These are phyloP conservation scores for Stellera chamaejasme DNA, from an alignment of 345 rosid species.

Conservation along the genomic window DNA sequence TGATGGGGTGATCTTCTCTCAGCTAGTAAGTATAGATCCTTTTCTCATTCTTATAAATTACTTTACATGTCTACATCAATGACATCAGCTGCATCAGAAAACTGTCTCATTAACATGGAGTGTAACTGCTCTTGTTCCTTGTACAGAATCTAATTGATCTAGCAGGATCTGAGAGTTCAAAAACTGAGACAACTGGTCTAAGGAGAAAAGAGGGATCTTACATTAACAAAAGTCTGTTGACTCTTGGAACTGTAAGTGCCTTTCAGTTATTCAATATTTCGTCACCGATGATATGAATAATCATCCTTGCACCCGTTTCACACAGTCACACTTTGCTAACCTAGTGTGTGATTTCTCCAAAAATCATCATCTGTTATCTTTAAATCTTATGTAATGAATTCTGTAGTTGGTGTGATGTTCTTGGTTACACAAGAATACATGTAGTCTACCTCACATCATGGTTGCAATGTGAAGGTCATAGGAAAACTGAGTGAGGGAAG, in stretches of 20 bases:
- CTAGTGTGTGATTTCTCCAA: too few relatives aligned
- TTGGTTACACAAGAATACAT: not conserved
- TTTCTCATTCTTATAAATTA: slow-evolving; percentile 10
- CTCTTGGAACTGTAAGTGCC: slow-evolving; percentile 91
- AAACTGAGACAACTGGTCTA: slow-evolving; percentile 96
- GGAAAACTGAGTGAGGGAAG: slow-evolving; percentile 98
- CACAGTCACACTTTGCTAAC: not conserved
- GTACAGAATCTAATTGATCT: slow-evolving; percentile 93
- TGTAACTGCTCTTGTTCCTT: slow-evolving; percentile 12
- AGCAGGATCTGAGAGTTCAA: slow-evolving; percentile 99
- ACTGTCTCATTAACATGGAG: slow-evolving; percentile 6
- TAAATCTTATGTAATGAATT: not conserved
- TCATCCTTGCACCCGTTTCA: slow-evolving; percentile 2
- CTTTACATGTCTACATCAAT: slow-evolving; percentile 4
- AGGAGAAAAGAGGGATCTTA: slow-evolving; percentile 98
- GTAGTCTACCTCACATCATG: slow-evolving; percentile 10
- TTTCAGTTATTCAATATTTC: not conserved
- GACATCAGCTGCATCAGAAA: slow-evolving; percentile 5
- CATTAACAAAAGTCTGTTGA: slow-evolving; percentile 98
- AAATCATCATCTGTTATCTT: too few relatives aligned
- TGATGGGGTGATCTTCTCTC: slow-evolving; percentile 98
- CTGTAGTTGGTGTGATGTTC: not conserved
- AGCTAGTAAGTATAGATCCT: slow-evolving; percentile 59
- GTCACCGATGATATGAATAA: too few relatives aligned
- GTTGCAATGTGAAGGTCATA: slow-evolving; percentile 63